These are phyloP conservation scores for Nicotiana noctiflora DNA, from an alignment of 257 asterid genomes.

Conservation along the genomic window DNA sequence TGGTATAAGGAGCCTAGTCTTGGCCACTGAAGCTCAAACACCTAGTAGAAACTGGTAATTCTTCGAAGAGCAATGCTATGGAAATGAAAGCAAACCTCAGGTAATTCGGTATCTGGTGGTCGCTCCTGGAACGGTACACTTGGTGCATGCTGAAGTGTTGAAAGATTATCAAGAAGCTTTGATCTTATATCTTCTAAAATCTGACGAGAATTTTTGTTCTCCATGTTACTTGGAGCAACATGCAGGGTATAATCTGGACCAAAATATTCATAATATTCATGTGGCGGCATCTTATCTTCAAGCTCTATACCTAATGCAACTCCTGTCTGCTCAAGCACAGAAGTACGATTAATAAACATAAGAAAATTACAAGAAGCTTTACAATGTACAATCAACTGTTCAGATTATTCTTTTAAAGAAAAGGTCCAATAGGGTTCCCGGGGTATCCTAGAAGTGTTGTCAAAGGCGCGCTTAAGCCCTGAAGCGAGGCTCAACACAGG, in stretches of 20 bases:
- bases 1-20: background rate
- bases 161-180: slow-evolving; percentile 45
- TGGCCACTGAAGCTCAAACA: background rate
- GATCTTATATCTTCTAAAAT: slow-evolving; percentile 37
- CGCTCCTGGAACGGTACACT: slow-evolving; percentile 51
- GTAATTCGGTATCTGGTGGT: slow-evolving; percentile 49
- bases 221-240: slow-evolving; percentile 54
- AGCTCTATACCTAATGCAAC: slow-evolving; percentile 53
- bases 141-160: slow-evolving; percentile 56
- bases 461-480: too few relatives aligned
- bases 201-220: slow-evolving; percentile 42
- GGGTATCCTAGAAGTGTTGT: background rate
- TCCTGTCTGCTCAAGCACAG: slow-evolving; percentile 33
- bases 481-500: too few relatives aligned
- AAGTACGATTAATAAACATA: background rate
- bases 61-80: background rate
- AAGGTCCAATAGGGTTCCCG: background rate
- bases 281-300: slow-evolving; percentile 43
- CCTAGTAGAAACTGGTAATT: background rate
- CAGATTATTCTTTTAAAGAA: background rate
- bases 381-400: background rate
- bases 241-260: slow-evolving; percentile 49
- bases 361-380: background rate
- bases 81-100: slow-evolving; percentile 30
- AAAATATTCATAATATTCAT: slow-evolving; percentile 49